These are phyloP conservation scores for Diaporthe longicolla DNA, from an alignment of 2,329 filamentous ascomycete species.

Conservation along the genomic window DNA sequence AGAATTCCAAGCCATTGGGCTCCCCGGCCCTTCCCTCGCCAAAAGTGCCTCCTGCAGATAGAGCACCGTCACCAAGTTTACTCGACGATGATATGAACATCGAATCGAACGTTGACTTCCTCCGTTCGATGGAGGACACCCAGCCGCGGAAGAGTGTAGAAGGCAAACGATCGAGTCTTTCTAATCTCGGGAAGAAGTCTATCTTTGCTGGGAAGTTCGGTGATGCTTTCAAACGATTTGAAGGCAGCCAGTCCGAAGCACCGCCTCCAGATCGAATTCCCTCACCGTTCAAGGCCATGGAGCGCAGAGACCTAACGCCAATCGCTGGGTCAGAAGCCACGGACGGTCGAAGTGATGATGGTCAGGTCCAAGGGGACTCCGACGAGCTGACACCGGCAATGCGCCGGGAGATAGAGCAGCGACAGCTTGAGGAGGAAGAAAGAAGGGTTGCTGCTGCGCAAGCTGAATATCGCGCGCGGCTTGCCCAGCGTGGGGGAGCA, in stretches of 20 bases:
- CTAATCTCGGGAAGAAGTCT: slow-evolving; percentile 79
- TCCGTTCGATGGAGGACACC: slow-evolving; percentile 80
- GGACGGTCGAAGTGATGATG: slow-evolving; percentile 76
- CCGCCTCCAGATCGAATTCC: slow-evolving; percentile 57
- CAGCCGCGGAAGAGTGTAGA: slow-evolving; percentile 74
- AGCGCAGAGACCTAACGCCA: slow-evolving; percentile 72
- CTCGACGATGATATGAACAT: slow-evolving; percentile 73
- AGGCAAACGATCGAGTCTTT: slow-evolving; percentile 81
- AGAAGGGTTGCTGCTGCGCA: slow-evolving; percentile 89
- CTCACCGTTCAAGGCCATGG: slow-evolving; percentile 64
- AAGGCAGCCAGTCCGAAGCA: slow-evolving; percentile 63
- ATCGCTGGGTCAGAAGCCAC: slow-evolving; percentile 84
- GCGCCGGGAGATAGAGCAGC: slow-evolving; percentile 88
- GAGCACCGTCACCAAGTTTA: slow-evolving; percentile 58
- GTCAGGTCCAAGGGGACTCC: slow-evolving; percentile 73
- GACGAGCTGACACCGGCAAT: slow-evolving; percentile 88
- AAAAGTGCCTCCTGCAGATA: slow-evolving; percentile 50
- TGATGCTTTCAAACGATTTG: slow-evolving; percentile 93
- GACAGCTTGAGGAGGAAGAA: slow-evolving; percentile 87
- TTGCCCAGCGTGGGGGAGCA: slow-evolving; percentile 73
- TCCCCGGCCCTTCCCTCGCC: slow-evolving; percentile 55
- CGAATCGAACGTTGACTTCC: slow-evolving; percentile 84
- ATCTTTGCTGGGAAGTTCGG: slow-evolving; percentile 91
- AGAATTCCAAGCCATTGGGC: slow-evolving; percentile 58
- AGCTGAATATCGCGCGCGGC: slow-evolving; percentile 85